These are phyloP conservation scores for Suillus brevipes DNA, from an alignment of 768 basidiomycete species.

Conservation along the genomic window DNA sequence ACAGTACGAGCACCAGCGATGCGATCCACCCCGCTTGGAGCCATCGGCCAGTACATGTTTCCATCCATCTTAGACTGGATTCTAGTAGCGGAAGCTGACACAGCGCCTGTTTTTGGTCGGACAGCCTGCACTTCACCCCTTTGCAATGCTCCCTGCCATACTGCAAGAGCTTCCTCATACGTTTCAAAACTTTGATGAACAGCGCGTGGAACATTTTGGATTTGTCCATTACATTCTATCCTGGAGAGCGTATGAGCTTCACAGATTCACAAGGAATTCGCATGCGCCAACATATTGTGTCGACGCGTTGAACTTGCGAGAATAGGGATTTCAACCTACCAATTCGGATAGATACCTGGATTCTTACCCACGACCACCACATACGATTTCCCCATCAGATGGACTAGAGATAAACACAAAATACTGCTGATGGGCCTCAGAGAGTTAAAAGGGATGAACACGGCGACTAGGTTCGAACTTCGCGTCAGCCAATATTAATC, in stretches of 20 bases:
- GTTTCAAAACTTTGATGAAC: conserved; percentile 44
- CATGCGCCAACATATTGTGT: conserved; percentile 31
- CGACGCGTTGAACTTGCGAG: conserved; percentile 14
- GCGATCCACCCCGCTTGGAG: conserved; percentile 6
- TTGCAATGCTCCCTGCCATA: conserved; percentile 29
- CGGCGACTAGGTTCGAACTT: background rate
- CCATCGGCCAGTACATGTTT: background rate
- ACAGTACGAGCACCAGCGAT: conserved; percentile 7
- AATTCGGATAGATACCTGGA: conserved; percentile 32
- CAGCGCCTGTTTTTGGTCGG: conserved; percentile 11
- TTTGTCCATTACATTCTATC: conserved; percentile 46
- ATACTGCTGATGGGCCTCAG: background rate
- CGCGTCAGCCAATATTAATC: conserved; percentile 2
- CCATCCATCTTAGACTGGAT: conserved; percentile 9
- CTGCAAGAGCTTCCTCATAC: conserved; percentile 40
- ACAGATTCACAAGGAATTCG: conserved; percentile 13
- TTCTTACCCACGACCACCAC: conserved; percentile 29
- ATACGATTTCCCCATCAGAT: conserved; percentile 27
- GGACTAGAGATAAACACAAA: background rate
- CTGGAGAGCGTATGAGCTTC: conserved; percentile 30
- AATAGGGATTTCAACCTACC: conserved; percentile 18
- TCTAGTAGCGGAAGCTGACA: conserved; percentile 8
- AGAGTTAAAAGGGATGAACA: background rate
- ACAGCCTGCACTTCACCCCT: conserved; percentile 29
- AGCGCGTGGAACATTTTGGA: conserved; percentile 43